Evolutionary conservation across 441 rosid genomes (phyloP), one percentile per base, ranked within the genome.

Genomic region (Pelargonium citronellum): DNA sequence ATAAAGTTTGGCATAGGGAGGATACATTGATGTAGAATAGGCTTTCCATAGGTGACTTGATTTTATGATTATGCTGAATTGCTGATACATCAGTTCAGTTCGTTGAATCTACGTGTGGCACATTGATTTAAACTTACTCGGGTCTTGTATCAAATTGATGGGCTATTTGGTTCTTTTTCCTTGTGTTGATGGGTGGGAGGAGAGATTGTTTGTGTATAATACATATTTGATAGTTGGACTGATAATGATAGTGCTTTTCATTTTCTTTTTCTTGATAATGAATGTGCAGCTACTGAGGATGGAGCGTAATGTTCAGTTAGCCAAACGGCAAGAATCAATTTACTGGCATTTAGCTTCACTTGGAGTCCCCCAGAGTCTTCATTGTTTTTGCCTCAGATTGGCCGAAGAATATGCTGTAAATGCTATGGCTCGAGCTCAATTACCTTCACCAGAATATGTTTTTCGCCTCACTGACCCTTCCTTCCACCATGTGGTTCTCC

Each of bases 341-440:
- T 86, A 86, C 80, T 89, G 97, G 96, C 94, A 89, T 84, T 83
- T 93, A 78, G 97, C 97, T 53, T 89, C 98, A 65, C 94, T 81
- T 47, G 96, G 96, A 67, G 80, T 93, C 64, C 98, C 98, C 10
- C 86, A 86, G 84, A 79, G 91, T 79, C 74, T 87, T 11, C 91
- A 93, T 80, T 93, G 97, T 72, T 93, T 93, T 72, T 83, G 90
- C 79, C 88, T 93, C 43, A 86, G 83, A 78, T 73, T 93, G 77
- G 91, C 96, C 4, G 98, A 93, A 74, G 97, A 93, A 77, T 91
- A 88, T 81, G 83, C 97, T 34, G 87, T 89, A 64, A 93, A 91
- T 72, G 95, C 92, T 7, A 57, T 80, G 76, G 97, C 97, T 20
- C 85, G 98, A 67, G 81, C 83, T 30, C 91, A 86, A 77, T 76